phyloP scores from a whole-genome alignment of 108 stramenopile genomes.

The Nannochloropsis gaditana region DNA sequence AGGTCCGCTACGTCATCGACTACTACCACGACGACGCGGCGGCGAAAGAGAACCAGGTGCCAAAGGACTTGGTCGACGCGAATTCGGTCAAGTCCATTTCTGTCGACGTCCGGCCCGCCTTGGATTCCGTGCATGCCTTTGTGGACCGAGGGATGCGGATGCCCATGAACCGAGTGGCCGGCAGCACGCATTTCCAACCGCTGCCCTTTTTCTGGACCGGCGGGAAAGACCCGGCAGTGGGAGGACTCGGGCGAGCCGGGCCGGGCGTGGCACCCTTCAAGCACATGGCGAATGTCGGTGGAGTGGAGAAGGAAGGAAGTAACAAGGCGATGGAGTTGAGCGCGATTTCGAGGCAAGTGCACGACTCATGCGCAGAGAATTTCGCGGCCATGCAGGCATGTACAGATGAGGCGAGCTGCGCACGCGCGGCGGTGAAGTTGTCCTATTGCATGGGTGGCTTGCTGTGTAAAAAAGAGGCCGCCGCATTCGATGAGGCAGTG shows the following conservation, averaged over 20 bases:
- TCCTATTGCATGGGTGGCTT: slow-evolving; percentile 20
- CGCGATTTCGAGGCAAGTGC: neutral
- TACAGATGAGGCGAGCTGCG: slow-evolving; percentile 3
- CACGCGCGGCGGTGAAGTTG: neutral
- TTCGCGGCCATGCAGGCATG: neutral
- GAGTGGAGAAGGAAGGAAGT: neutral
- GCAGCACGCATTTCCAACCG: slow-evolving; percentile 25
- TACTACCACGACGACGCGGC: slow-evolving; percentile 87
- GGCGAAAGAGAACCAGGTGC: slow-evolving; percentile 47
- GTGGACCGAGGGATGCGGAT: slow-evolving; percentile 66
- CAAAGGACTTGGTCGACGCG: slow-evolving; percentile 58
- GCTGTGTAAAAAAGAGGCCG: neutral
- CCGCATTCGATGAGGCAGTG: slow-evolving; percentile 7
- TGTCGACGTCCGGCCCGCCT: slow-evolving; percentile 93
- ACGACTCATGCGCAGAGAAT: slow-evolving; percentile 12
- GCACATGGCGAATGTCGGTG: neutral
- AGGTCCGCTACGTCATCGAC: slow-evolving; percentile 94
- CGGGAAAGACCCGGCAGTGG: neutral
- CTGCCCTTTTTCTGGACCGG: slow-evolving; percentile 28
- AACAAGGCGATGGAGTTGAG: neutral
- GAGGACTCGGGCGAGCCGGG: neutral
- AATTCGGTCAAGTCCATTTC: slow-evolving; percentile 65
- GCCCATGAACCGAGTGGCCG: slow-evolving; percentile 54
- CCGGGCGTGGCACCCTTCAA: neutral
- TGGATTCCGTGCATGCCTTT: slow-evolving; percentile 64